These are phyloP conservation scores for Pyricularia pennisetigena DNA, from an alignment of 2,329 filamentous ascomycete genomes.

Conservation along the genomic window DNA sequence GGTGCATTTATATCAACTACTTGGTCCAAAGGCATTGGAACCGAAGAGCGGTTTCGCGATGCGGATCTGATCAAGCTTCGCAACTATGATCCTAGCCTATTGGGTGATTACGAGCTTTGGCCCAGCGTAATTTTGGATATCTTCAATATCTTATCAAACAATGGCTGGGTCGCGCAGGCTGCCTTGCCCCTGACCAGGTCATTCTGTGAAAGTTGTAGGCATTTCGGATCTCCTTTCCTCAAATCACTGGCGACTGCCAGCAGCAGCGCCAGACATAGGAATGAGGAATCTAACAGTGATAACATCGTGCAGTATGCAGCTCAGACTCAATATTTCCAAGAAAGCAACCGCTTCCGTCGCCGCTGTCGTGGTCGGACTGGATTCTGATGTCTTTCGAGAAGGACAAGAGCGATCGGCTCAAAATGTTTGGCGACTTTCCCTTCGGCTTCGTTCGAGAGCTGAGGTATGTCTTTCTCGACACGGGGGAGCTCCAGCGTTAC, in stretches of 20 bases:
- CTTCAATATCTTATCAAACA: neutral
- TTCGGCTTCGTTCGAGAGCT: neutral
- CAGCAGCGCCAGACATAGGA: too few species aligned
- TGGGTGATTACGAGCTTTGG: neutral
- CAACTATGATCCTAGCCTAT: neutral
- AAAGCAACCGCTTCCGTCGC: neutral
- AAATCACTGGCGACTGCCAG: neutral
- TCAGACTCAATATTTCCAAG: neutral
- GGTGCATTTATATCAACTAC: neutral
- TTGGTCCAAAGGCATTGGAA: neutral
- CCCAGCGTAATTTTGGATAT: neutral
- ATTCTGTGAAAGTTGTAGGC: neutral
- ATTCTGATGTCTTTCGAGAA: neutral
- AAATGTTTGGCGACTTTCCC: neutral
- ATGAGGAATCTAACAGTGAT: neutral
- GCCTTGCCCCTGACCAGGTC: neutral
- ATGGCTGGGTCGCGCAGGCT: neutral
- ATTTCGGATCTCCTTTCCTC: neutral
- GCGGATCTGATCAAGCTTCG: neutral
- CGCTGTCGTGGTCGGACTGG: neutral
- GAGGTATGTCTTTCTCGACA: neutral
- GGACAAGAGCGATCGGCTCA: neutral
- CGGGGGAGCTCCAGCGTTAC: neutral
- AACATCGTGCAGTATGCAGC: neutral
- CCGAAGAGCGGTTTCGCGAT: neutral